Base-by-base conservation (phyloP, 495 filamentous ascomycete species). In the Hypoxylon lienhwacheense region DNA sequence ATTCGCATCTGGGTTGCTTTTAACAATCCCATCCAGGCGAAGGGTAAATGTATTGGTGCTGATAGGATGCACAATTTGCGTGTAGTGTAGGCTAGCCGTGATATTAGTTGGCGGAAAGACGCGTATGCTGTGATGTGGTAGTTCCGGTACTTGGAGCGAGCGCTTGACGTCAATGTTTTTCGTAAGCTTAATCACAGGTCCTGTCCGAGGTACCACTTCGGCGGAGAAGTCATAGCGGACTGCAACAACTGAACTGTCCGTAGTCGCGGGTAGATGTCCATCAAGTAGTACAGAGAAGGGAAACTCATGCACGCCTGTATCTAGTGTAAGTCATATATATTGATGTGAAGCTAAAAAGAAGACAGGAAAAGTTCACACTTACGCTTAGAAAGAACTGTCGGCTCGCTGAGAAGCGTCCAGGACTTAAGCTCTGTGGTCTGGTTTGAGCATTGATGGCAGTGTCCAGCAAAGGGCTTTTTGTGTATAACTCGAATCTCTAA, bases 21-120 rank as follows among this genome's bases (percentile, higher is more conserved):
- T 84, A 4, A 85, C 79, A 28, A 96, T 79, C 15, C 92, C 91
- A 34, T 89, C 87, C 32, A 98, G 74, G 7, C 85, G 83, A 69
- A 97, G 81, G 20, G 84, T 76, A 19, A 97, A 77, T 2, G 77
- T 87, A 67, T 95, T 90, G 52, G 82, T 85, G 65, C 89, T 89
- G 37, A 93, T 89, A 8, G 93, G 91, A 72, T 97, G 85, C 33
- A 97, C 84, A 42, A 95, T 80, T 14, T 87, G 80, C 7, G 90
- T 85, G 26, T 93, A 84, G 44, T 88, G 80, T 58, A 93, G 83
- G 59, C 81, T 83, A 29, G 89, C 88, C 39, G 87, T 89, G 50
- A 99, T 83, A 66, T 91, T 91, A 48, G 93, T 99, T 0, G 93
- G 93, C 25, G 93, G 93, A 73, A 99, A 99, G 54, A 97, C 86